Conservation (phyloP, 768 basidiomycete species). For the Tulasnella sp. region DNA sequence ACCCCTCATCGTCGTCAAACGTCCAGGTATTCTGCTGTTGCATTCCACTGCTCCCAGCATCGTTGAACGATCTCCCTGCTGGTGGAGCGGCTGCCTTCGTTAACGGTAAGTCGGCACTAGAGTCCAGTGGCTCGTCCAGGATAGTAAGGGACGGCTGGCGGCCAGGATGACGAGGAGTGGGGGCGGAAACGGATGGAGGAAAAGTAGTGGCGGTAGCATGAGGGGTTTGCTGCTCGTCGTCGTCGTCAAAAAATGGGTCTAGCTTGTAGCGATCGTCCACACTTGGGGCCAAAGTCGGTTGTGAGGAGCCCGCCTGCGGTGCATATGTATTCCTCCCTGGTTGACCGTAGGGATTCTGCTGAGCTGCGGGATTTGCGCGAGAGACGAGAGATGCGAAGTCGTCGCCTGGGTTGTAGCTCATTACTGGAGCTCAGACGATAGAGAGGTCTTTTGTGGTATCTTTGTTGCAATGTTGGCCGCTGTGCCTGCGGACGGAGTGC, state of each 20-base stretch:
- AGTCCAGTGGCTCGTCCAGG: slow-evolving; percentile 26
- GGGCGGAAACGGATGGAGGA: slow-evolving; percentile 4
- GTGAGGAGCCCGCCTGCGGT: slow-evolving; percentile 38
- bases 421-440: slow-evolving; percentile 20
- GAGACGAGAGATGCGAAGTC: slow-evolving; percentile 77
- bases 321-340: slow-evolving; percentile 64
- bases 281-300: slow-evolving; percentile 49
- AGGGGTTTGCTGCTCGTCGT: slow-evolving; percentile 55
- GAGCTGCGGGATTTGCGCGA: slow-evolving; percentile 66
- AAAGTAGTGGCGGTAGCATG: slow-evolving; percentile 19
- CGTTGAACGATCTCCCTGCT: slow-evolving; percentile 42
- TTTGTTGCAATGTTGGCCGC: slow-evolving; percentile 8
- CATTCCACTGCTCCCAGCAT: slow-evolving; percentile 1
- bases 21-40: slow-evolving; percentile 66
- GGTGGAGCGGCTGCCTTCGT: slow-evolving; percentile 54
- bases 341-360: slow-evolving; percentile 48
- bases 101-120: slow-evolving; percentile 54
- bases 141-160: slow-evolving; percentile 12
- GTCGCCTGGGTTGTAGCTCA: slow-evolving; percentile 32
- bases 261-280: slow-evolving; percentile 53
- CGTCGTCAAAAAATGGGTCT: slow-evolving; percentile 88
- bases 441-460: slow-evolving; percentile 3
- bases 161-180: slow-evolving; percentile 12
- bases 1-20: slow-evolving; percentile 64
- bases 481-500: neutral